phyloP scores from a whole-genome alignment of 73 alveolate species.

The Paramecium octaurelia region DNA sequence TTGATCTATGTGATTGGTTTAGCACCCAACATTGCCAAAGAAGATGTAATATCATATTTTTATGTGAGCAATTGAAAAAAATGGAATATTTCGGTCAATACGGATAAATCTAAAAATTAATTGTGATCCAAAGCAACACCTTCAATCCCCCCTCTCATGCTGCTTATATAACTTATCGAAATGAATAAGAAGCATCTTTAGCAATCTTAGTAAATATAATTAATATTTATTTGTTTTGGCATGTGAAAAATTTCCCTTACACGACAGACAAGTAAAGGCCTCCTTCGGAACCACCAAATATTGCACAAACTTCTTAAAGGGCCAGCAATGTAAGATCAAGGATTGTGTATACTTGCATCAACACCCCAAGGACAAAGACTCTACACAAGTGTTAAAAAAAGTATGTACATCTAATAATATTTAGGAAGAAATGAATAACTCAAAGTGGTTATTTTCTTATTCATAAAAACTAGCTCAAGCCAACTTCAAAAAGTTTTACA shows the following conservation, averaged over 20 bases:
- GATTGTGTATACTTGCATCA: slow-evolving; percentile 83
- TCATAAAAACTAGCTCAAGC: slow-evolving; percentile 49
- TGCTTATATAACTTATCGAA: slow-evolving; percentile 78
- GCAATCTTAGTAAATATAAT: slow-evolving; percentile 70
- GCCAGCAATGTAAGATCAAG: slow-evolving; percentile 73
- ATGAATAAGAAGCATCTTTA: slow-evolving; percentile 75
- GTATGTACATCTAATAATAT: background rate
- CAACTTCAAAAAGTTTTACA: slow-evolving; percentile 38
- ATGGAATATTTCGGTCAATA: slow-evolving; percentile 81
- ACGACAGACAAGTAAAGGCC: slow-evolving; percentile 72
- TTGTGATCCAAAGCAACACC: slow-evolving; percentile 75
- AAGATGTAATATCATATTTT: slow-evolving; percentile 50
- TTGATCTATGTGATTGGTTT: slow-evolving; percentile 83
- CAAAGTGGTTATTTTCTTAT: slow-evolving; percentile 47
- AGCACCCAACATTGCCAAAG: slow-evolving; percentile 78
- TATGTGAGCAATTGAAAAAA: slow-evolving; percentile 51
- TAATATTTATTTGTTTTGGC: slow-evolving; percentile 39
- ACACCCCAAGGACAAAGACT: slow-evolving; percentile 71
- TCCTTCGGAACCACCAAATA: slow-evolving; percentile 86
- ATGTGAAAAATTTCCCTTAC: slow-evolving; percentile 67
- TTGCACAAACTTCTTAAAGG: slow-evolving; percentile 77
- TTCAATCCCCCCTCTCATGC: slow-evolving; percentile 81
- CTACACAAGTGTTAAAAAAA: slow-evolving; percentile 23
- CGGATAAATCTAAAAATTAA: slow-evolving; percentile 73
- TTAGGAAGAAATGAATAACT: slow-evolving; percentile 57